A percentile compares a stretch with the other conserved stretches of the same genome.
Evolutionary conservation across 257 asterid species (phyloP).

Genomic region (Solanum arcanum): DNA sequence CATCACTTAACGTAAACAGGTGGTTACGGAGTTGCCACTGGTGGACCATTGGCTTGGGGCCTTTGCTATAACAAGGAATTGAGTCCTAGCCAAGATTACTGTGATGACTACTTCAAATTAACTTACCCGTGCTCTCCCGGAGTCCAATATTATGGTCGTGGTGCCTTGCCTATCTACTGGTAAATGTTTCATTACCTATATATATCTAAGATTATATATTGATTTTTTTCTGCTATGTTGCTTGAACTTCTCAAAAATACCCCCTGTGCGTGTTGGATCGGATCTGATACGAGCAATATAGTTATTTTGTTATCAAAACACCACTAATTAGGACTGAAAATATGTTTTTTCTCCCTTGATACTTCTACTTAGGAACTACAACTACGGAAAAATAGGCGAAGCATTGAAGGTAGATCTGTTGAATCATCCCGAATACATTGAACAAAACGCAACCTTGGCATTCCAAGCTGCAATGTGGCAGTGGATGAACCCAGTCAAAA

Average conservation of each 20-base stretch:
- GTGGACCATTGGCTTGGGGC: slow-evolving; percentile 96
- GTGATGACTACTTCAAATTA: slow-evolving; percentile 25
- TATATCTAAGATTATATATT: not conserved
- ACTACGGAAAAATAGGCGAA: slow-evolving; percentile 54
- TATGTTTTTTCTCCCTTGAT: not conserved
- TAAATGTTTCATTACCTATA: slow-evolving; percentile 1
- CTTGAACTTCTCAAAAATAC: not conserved
- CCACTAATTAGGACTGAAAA: not conserved
- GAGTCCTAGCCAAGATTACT: slow-evolving; percentile 30
- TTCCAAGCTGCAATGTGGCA: slow-evolving; percentile 70
- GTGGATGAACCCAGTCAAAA: slow-evolving; percentile 75
- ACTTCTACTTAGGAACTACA: slow-evolving; percentile 48
- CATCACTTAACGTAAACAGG: slow-evolving; percentile 21
- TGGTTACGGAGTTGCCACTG: slow-evolving; percentile 85
- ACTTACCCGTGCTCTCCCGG: slow-evolving; percentile 68
- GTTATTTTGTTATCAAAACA: not conserved
- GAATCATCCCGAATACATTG: slow-evolving; percentile 87
- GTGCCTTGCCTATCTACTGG: slow-evolving; percentile 90
- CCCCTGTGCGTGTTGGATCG: not conserved
- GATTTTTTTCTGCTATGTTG: not conserved
- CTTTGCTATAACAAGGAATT: slow-evolving; percentile 59
- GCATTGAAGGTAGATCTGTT: slow-evolving; percentile 58
- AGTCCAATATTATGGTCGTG: slow-evolving; percentile 74
- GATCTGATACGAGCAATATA: not conserved
- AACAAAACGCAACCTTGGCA: slow-evolving; percentile 86